Evolutionary conservation across 768 basidiomycete species (phyloP).

Genomic region (Termitomyces eurrhizus): DNA sequence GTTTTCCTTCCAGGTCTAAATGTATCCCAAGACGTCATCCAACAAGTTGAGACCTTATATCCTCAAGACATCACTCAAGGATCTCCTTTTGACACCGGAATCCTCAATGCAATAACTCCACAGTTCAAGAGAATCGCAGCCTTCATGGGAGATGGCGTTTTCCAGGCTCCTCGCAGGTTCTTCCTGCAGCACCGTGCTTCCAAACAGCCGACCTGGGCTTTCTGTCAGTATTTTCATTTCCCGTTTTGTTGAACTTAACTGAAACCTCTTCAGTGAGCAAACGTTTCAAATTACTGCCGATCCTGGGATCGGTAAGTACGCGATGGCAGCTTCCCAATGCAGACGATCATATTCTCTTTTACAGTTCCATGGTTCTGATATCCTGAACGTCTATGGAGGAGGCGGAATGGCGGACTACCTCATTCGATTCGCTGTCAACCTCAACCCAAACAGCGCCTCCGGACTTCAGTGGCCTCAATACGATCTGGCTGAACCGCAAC

Average conservation of each 20-base stretch:
- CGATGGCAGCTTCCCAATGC: not conserved
- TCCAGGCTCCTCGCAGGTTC: constrained; percentile 48
- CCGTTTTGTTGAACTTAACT: constrained; percentile 2
- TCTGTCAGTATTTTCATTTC: constrained; percentile 24
- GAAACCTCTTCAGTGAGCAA: constrained; percentile 35
- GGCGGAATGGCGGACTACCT: constrained; percentile 44
- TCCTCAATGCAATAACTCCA: constrained; percentile 35
- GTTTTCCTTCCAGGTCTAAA: constrained; percentile 20
- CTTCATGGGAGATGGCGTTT: constrained; percentile 44
- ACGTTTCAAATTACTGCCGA: constrained; percentile 37
- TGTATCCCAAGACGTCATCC: constrained; percentile 15
- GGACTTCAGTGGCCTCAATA: constrained; percentile 44
- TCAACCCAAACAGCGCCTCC: constrained; percentile 39
- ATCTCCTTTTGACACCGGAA: constrained; percentile 46
- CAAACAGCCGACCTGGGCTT: constrained; percentile 41
- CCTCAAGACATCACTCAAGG: constrained; percentile 36
- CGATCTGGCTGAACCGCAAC: constrained; percentile 25
- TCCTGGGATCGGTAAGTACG: constrained; percentile 39
- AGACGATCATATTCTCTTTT: not conserved
- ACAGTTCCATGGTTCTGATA: constrained; percentile 40
- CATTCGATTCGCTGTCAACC: constrained; percentile 37
- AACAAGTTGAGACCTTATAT: constrained; percentile 26
- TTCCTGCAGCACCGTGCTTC: constrained; percentile 37
- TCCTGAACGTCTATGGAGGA: constrained; percentile 36
- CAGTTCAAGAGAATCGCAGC: constrained; percentile 51